Base-by-base conservation (phyloP, 192 early-diverging fungal genomes). In the Linnemannia exigua region DNA sequence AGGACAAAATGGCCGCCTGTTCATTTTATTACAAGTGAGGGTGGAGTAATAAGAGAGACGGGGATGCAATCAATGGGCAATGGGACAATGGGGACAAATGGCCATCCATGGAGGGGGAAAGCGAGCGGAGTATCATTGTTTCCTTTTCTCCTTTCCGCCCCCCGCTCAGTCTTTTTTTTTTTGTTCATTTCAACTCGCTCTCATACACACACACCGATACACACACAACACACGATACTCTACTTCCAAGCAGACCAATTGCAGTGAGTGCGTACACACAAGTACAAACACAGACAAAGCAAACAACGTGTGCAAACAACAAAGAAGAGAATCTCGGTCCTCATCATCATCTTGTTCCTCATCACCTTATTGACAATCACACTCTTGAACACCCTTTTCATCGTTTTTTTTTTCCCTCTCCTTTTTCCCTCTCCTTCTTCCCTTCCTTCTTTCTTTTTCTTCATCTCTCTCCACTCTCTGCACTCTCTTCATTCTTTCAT, bases 271-370 rank as follows among this genome's bases (percentile, higher is more conserved):
- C 25, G n/a, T n/a, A n/a, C 58, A 63, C 25, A 25, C 58, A 50
- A n/a, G n/a, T n/a, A n/a, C n/a, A n/a, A n/a, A n/a, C 17, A 50
- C 48, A 50, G 2, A 17, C 48, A 63, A 12, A 63, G 52, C 58
- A n/a, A 61, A 16, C 14, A 63, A 15, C 1, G 58, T 63, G 58
- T 72, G 70, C 46, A 52, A 74, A 58, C 47, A 58, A 54, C 38
- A 44, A 70, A 17, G 41, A 33, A 58, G 72, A 50, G 48, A 74
- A 74, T 48, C 33, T 74, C 72, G 41, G 28, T 74, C 72, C 72
- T 51, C 51, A 33, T 74, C 51, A 52, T 58, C 25, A 11, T 8
- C 41, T 71, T 71, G 5, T 54, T 52, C 52, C 17, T 52, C 67
- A 20, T 44, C 12, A n/a, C 22, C 36, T 38, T 70, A 41, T 48